phyloP scores from a whole-genome alignment of 2,329 filamentous ascomycete genomes.

The Exophiala spinifera region DNA sequence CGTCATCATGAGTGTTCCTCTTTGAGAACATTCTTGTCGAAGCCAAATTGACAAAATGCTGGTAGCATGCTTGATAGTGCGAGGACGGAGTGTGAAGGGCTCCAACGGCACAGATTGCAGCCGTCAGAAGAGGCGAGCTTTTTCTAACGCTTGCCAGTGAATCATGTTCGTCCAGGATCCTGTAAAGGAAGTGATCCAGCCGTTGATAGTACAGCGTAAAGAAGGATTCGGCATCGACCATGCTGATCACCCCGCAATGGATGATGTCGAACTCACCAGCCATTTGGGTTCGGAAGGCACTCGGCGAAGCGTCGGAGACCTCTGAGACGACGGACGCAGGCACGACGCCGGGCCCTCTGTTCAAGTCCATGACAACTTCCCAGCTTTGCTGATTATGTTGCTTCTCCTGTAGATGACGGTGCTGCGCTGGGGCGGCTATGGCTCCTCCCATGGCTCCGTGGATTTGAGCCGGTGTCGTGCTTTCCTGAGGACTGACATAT shows the following conservation, averaged over 20 bases:
- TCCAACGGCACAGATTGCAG: slow-evolving; percentile 55
- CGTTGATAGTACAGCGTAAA: slow-evolving; percentile 52
- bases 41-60: slow-evolving; percentile 56
- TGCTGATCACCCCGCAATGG: slow-evolving; percentile 46
- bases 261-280: slow-evolving; percentile 45
- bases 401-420: not conserved
- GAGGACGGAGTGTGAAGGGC: slow-evolving; percentile 56
- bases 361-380: slow-evolving; percentile 40
- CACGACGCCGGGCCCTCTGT: slow-evolving; percentile 41
- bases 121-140: slow-evolving; percentile 53
- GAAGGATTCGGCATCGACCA: slow-evolving; percentile 51
- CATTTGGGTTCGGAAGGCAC: slow-evolving; percentile 35
- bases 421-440: not conserved
- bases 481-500: not conserved
- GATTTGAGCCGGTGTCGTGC: slow-evolving; percentile 5
- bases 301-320: slow-evolving; percentile 43
- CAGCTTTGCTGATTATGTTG: slow-evolving; percentile 33
- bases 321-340: slow-evolving; percentile 54
- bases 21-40: slow-evolving; percentile 57
- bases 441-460: not conserved
- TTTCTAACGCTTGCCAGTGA: slow-evolving; percentile 52
- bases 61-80: slow-evolving; percentile 54
- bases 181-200: slow-evolving; percentile 53
- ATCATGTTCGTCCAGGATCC: slow-evolving; percentile 52
- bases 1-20: slow-evolving; percentile 55